Evolutionary conservation across 768 basidiomycete species (phyloP), one percentile per base, ranked within the genome.

Genomic region (Lepiota brunneoincarnata): DNA sequence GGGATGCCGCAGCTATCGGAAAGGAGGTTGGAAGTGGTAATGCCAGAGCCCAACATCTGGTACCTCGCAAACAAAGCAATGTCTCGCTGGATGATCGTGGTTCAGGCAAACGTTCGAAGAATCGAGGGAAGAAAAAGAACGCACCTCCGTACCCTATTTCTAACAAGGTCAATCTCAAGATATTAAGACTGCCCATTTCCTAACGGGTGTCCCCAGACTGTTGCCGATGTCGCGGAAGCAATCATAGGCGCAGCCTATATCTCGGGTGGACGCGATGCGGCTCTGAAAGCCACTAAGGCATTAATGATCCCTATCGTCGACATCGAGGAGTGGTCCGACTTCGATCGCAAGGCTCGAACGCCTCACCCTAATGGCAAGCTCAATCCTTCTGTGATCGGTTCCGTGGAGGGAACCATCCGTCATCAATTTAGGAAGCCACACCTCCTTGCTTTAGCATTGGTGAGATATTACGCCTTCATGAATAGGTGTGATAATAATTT

Each of bases 191-290:
- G n/a, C 21, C 37, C 1, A 20, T 3, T 34, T 24, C 20, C 34
- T 53, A 34, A 52, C 28, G 31, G 21, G 28, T 24, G 34, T 38
- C 24, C 41, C 34, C 49, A 93, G 91, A 82, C 84, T 18, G 75
- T 92, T 24, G 91, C 92, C 45, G 92, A 94, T 68, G 88, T 92
- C 39, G 80, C 82, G 7, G 92, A 94, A 68, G 89, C 92, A 3
- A 82, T 93, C 55, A 83, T 93, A 23, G 92, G 87, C 31, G 91
- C 91, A 15, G 89, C 87, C 4, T 92, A 85, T 64, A 73, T 89
- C 41, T 82, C 86, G 20, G 86, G 87, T 10, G 91, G 90, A 49
- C 74, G 76, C 45, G 86, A 89, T 49, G 67, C 70, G 17, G 91
- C 86, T 5, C 76, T 91, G 42, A 76, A 77, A 56, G 81, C 77